Evolutionary conservation across 2,329 filamentous ascomycete genomes (phyloP), one percentile per base, ranked within the genome.

Genomic region (Hirsutella minnesotensis): DNA sequence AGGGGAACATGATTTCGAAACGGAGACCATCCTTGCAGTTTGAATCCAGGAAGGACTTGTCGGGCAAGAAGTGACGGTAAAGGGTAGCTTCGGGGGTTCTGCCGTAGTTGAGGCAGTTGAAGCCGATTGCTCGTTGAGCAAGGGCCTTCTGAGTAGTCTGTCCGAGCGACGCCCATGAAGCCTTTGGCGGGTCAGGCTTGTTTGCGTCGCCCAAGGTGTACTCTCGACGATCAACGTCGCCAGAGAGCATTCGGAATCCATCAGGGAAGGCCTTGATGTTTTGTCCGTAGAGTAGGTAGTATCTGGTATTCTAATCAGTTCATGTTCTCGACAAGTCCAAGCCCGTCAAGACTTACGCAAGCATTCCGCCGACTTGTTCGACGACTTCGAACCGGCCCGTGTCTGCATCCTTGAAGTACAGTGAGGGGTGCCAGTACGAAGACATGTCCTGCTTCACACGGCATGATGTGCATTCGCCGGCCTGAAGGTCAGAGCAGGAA

Each of bases 101-200:
- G 27, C 53, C 55, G 58, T 95, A 95, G 75, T 96, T 81, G 47
- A 98, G 67, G 64, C 92, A 96, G 71, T 96, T 96, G 75, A 95
- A 95, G 3, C 92, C 90, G 22, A 95, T 54, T 9, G 89, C 86
- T 47, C 89, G 87, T 68, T 94, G 83, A 40, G 66, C 67, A 31
- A 95, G 74, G 41, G 80, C 75, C 15, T 64, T 61, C 66, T 94
- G 88, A 38, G 57, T 63, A 10, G 81, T 83, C 54, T 76, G 73
- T 46, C 81, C 75, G 5, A 78, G 66, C 2, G 63, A 57, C 20
- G 63, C 63, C 89, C 89, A 95, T 20, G 63, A 49, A 12, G 85
- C 87, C 64, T 87, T 86, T 47, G 66, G 64, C 3, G 77, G 70
- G 49, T 81, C 77, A 20, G 77, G 73, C 33, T 76, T 68, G 51